Percentiles rank a stretch among this genome's conserved stretches.
phyloP scores from a whole-genome alignment of 2,329 filamentous ascomycete genomes.

The Fusarium redolens region DNA sequence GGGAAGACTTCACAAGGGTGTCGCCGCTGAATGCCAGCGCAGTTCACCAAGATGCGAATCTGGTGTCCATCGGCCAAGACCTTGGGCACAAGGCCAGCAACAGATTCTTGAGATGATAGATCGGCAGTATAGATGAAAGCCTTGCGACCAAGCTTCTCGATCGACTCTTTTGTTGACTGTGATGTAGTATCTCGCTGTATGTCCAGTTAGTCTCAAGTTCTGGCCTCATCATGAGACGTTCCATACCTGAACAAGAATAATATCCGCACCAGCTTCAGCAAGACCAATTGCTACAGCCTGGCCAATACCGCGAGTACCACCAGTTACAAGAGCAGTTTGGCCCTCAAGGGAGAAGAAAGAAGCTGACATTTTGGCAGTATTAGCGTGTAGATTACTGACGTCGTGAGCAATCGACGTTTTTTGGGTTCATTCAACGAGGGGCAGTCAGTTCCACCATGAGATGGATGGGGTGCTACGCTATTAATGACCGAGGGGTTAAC shows the following conservation, averaged over 20 bases:
- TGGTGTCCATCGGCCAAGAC: slow-evolving; percentile 71
- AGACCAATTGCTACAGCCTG: slow-evolving; percentile 67
- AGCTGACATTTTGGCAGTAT: slow-evolving; percentile 47
- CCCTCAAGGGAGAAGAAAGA: slow-evolving; percentile 65
- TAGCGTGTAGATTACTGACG: not conserved
- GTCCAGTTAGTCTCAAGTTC: slow-evolving; percentile 1
- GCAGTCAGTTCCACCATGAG: slow-evolving; percentile 4
- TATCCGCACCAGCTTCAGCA: slow-evolving; percentile 68
- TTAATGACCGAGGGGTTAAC: slow-evolving; percentile 9
- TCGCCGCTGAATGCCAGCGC: slow-evolving; percentile 85
- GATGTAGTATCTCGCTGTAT: slow-evolving; percentile 55
- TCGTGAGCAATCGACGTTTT: not conserved
- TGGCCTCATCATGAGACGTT: slow-evolving; percentile 10
- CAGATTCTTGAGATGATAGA: slow-evolving; percentile 69
- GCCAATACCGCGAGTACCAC: slow-evolving; percentile 68
- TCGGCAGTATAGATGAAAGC: slow-evolving; percentile 77
- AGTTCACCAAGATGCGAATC: slow-evolving; percentile 85
- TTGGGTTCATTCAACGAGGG: slow-evolving; percentile 17
- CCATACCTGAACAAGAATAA: slow-evolving; percentile 64
- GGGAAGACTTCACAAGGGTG: slow-evolving; percentile 82
- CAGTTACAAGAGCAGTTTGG: slow-evolving; percentile 68
- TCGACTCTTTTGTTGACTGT: slow-evolving; percentile 66
- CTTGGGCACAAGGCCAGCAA: slow-evolving; percentile 69
- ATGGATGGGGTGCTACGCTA: slow-evolving; percentile 12
- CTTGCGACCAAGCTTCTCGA: slow-evolving; percentile 74